Evolutionary conservation across 2,329 filamentous ascomycete species (phyloP).

Genomic region (Paraphaeosphaeria minitans): DNA sequence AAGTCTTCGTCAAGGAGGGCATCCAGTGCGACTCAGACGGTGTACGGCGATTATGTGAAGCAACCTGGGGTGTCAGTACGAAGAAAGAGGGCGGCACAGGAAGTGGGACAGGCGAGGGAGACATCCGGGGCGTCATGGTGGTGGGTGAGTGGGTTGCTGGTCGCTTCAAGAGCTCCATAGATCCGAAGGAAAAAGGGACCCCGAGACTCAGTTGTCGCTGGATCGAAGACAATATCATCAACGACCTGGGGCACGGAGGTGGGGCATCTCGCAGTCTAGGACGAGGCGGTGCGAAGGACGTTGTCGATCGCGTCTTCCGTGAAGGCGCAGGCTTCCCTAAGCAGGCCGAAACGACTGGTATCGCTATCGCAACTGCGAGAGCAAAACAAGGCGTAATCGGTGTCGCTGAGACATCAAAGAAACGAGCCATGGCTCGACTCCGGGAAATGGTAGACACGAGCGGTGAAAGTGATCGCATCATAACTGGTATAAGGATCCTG

Average conservation of each 20-base stretch:
- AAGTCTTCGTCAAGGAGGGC: slow-evolving; percentile 85
- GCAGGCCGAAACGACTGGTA: slow-evolving; percentile 54
- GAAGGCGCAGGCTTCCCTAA: slow-evolving; percentile 79
- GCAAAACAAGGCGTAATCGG: slow-evolving; percentile 57
- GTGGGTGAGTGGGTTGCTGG: slow-evolving; percentile 86
- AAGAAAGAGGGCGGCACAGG: slow-evolving; percentile 68
- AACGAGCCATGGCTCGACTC: slow-evolving; percentile 72
- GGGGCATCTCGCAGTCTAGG: slow-evolving; percentile 74
- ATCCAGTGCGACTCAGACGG: slow-evolving; percentile 89
- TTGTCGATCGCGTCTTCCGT: slow-evolving; percentile 77
- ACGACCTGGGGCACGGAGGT: slow-evolving; percentile 71
- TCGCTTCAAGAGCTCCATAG: slow-evolving; percentile 60
- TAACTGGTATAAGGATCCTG: slow-evolving; percentile 56
- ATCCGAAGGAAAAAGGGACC: slow-evolving; percentile 42
- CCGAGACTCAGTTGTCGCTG: slow-evolving; percentile 71
- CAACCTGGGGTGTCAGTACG: slow-evolving; percentile 77
- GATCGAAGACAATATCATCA: slow-evolving; percentile 74
- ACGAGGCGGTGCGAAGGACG: slow-evolving; percentile 73
- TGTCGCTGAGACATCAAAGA: slow-evolving; percentile 75
- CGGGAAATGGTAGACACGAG: slow-evolving; percentile 78
- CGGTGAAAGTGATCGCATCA: slow-evolving; percentile 77
- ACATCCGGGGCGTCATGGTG: slow-evolving; percentile 83
- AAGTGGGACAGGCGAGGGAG: slow-evolving; percentile 69
- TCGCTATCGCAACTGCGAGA: slow-evolving; percentile 61
- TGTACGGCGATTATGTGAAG: slow-evolving; percentile 81